Evolutionary conservation across 2,329 filamentous ascomycete genomes (phyloP), one percentile per base, ranked within the genome.

Genomic region (Blastomyces parvus): DNA sequence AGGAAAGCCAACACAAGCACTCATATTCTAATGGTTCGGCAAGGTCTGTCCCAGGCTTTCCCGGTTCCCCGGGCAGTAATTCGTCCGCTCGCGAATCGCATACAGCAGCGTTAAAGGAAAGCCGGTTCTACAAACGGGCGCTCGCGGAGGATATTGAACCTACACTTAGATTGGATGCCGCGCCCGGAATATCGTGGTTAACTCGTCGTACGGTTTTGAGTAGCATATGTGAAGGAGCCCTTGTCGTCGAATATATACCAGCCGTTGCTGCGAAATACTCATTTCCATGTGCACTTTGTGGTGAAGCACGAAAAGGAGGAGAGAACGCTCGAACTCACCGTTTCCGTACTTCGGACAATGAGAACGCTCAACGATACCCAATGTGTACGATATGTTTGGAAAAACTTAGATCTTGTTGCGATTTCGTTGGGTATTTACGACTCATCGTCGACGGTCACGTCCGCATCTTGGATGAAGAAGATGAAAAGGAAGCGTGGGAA

Each of bases 371-470:
- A 71, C 84, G 90, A 60, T 96, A 97, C 72, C 90, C 93, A 0
- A 82, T 99, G 2, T 99, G 94, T 78, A 85, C 85, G 66, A 95
- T 94, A 74, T 99, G 94, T 71, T 82, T 97, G 9, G 84, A 84
- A 50, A 87, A 92, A 36, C 84, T 97, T 22, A 86, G 94, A 60
- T 89, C 91, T 0, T 92, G 90, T 1, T 96, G 94, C 74, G 94
- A 97, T 70, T 95, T 97, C 68, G 83, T 97, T 38, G 90, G 91
- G 1, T 97, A 97, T 72, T 76, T 99, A 62, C 84, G 93, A 56
- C 90, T 97, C 77, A 84, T 97, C 64, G 90, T 93, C 68, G 93
- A 97, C 69, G 94, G 94, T 2, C 89, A 96, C 70, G 94, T 94
- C 86, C 86, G 90, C 60, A 87, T 88, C 14, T 89, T 92, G 57